phyloP scores from a whole-genome alignment of 805 yeast species.

The Suhomyces vadensis region DNA sequence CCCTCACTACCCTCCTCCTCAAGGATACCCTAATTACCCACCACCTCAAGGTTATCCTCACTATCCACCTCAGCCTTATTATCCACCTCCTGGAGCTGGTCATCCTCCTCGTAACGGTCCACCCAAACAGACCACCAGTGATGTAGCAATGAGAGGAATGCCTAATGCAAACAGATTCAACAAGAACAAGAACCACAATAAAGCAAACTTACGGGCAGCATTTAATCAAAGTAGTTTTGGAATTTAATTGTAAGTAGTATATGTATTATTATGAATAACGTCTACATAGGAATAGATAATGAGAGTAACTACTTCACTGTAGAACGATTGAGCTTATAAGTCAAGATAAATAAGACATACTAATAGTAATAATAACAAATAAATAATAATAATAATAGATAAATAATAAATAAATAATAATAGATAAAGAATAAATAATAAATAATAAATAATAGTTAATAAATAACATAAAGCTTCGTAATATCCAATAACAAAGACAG shows the following conservation, averaged over 20 bases:
- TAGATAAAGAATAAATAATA: slow-evolving; percentile 1
- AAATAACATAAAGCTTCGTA: slow-evolving; percentile 3
- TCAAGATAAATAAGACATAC: background rate
- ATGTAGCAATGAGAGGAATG: slow-evolving; percentile 45
- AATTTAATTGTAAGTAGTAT: slow-evolving; percentile 35
- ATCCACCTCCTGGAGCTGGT: slow-evolving; percentile 16
- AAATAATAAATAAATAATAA: background rate
- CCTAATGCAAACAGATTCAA: slow-evolving; percentile 44
- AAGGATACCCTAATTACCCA: slow-evolving; percentile 11
- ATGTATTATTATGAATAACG: background rate
- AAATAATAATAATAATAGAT: background rate
- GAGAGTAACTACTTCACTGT: background rate
- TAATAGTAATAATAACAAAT: background rate
- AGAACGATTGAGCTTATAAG: too few species aligned
- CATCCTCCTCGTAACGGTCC: slow-evolving; percentile 4
- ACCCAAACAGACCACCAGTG: slow-evolving; percentile 36
- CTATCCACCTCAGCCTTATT: slow-evolving; percentile 13
- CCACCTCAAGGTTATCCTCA: slow-evolving; percentile 14
- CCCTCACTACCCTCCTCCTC: slow-evolving; percentile 12
- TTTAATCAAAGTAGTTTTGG: slow-evolving; percentile 70
- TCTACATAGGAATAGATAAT: background rate
- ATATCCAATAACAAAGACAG: too few species aligned
- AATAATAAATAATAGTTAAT: slow-evolving; percentile 10
- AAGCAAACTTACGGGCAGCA: slow-evolving; percentile 62
- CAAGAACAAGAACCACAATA: slow-evolving; percentile 47